phyloP scores from a whole-genome alignment of 2,329 filamentous ascomycete genomes.

The Ophiostoma sp. region DNA sequence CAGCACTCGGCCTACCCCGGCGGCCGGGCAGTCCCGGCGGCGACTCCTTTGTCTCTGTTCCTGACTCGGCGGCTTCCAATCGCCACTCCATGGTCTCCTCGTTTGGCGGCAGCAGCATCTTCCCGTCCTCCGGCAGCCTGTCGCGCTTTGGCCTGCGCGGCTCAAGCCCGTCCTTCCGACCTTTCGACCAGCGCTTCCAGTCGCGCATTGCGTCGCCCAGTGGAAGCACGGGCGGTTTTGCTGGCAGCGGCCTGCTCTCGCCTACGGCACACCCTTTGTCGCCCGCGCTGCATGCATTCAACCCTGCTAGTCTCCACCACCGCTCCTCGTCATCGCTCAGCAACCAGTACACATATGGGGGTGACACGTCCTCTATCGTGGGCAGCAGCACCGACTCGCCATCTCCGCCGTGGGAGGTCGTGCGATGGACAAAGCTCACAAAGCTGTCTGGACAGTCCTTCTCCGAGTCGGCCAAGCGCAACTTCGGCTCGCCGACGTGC shows the following conservation, averaged over 20 bases:
- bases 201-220: conserved; percentile 66
- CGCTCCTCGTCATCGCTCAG: conserved; percentile 49
- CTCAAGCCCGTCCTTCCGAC: conserved; percentile 77
- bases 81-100: conserved; percentile 62
- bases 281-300: conserved; percentile 54
- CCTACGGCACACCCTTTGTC: conserved; percentile 69
- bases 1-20: conserved; percentile 46
- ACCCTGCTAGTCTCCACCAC: conserved; percentile 53
- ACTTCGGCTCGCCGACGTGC: conserved; percentile 87
- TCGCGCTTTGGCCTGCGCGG: conserved; percentile 58
- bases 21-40: conserved; percentile 62
- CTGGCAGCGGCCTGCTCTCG: conserved; percentile 41
- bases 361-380: conserved; percentile 1
- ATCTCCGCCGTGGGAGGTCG: conserved; percentile 89
- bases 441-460: conserved; percentile 88
- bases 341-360: conserved; percentile 40
- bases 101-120: conserved; percentile 58
- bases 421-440: conserved; percentile 88
- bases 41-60: conserved; percentile 62
- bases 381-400: conserved; percentile 36
- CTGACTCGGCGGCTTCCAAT: conserved; percentile 76
- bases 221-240: neutral
- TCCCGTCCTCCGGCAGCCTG: conserved; percentile 52
- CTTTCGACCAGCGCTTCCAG: conserved; percentile 92
- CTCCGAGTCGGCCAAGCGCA: conserved; percentile 85